Evolutionary conservation across 495 filamentous ascomycete species (phyloP).

Genomic region (Terfezia boudieri): DNA sequence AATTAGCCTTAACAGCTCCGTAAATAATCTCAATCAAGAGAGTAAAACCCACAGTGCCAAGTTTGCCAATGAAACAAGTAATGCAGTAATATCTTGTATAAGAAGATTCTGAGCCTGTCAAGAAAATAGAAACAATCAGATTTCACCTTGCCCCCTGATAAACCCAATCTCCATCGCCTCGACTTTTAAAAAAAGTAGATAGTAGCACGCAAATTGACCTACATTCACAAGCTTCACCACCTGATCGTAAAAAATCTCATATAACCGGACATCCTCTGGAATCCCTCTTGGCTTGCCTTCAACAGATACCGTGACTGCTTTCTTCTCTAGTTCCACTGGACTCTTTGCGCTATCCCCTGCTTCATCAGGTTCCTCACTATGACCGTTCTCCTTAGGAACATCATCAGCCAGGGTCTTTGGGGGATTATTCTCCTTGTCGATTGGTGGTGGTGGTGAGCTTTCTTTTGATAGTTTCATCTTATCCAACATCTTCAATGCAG

Average conservation of each 20-base stretch:
- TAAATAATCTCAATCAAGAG: neutral
- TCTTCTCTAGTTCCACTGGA: constrained; percentile 18
- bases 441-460: constrained; percentile 7
- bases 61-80: constrained; percentile 78
- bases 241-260: constrained; percentile 95
- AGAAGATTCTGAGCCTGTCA: constrained; percentile 56
- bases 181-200: neutral
- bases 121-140: constrained; percentile 1
- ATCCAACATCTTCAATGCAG: constrained; percentile 50
- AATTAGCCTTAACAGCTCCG: neutral
- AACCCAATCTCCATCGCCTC: too few species aligned
- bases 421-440: constrained; percentile 2
- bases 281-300: constrained; percentile 42
- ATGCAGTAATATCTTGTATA: constrained; percentile 82
- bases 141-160: too few species aligned
- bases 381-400: constrained; percentile 16
- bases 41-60: constrained; percentile 36
- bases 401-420: constrained; percentile 14
- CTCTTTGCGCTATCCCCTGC: constrained; percentile 21
- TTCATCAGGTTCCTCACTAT: constrained; percentile 8
- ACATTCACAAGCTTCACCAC: constrained; percentile 67
- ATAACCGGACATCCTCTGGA: constrained; percentile 68
- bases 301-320: constrained; percentile 16
- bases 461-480: constrained; percentile 51
- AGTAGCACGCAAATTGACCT: constrained; percentile 1